phyloP scores from a whole-genome alignment of 108 stramenopile genomes.

The Aurantiochytrium sp. region DNA sequence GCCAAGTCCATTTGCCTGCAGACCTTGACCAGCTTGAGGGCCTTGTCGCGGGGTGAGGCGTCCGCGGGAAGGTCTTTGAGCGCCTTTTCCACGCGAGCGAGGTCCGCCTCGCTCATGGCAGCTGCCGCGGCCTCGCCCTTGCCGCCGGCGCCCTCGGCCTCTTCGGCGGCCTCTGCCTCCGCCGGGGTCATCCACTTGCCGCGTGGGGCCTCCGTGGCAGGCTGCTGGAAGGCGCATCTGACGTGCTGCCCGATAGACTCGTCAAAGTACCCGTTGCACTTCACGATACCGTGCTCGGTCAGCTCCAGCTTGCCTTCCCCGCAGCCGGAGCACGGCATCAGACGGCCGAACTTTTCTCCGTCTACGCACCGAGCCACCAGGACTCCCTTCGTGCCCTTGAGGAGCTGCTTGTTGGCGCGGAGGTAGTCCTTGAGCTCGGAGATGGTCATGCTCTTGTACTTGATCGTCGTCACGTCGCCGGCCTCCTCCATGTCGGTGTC shows the following conservation, averaged over 20 bases:
- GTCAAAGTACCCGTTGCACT: slow-evolving; percentile 19
- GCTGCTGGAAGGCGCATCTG: background rate
- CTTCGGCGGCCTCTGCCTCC: background rate
- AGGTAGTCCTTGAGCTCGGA: slow-evolving; percentile 22
- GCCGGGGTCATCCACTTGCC: background rate
- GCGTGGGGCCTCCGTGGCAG: background rate
- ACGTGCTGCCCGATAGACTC: background rate
- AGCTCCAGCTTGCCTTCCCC: slow-evolving; percentile 1
- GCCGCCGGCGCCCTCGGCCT: background rate
- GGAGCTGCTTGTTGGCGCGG: background rate
- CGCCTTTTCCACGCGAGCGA: background rate
- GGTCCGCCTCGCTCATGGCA: background rate
- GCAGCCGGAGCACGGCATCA: background rate
- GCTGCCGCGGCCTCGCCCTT: background rate
- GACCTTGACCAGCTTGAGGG: background rate
- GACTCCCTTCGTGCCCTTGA: background rate
- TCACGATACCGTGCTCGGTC: background rate
- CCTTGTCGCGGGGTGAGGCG: background rate
- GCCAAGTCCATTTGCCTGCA: background rate
- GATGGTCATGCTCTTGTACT: background rate
- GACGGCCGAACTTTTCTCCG: background rate
- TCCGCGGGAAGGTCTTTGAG: slow-evolving; percentile 3
- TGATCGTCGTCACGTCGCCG: background rate
- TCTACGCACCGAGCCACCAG: slow-evolving; percentile 9
- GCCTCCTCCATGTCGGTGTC: background rate